Evolutionary conservation across 306 rosid genomes (phyloP).

Genomic region (Prunus salicina): DNA sequence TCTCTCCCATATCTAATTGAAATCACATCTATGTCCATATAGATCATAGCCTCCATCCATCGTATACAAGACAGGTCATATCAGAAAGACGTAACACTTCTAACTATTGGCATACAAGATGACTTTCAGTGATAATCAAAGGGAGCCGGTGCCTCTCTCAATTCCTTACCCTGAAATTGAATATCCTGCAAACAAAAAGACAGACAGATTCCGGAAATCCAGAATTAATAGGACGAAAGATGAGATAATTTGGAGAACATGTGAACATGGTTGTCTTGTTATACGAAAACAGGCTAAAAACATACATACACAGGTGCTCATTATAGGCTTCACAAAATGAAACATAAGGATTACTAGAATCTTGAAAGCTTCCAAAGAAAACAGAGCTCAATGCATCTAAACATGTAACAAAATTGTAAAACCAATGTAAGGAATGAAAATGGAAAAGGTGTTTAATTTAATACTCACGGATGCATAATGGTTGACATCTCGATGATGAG

Average conservation of each 20-base stretch:
- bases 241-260: neutral
- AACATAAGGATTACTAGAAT: neutral
- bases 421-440: neutral
- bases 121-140: slow-evolving; percentile 49
- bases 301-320: neutral
- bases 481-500: slow-evolving; percentile 76
- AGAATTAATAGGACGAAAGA: neutral
- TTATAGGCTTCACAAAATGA: neutral
- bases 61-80: neutral
- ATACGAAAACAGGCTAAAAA: neutral
- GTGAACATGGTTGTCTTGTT: neutral
- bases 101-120: neutral
- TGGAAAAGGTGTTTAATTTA: neutral
- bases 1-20: neutral
- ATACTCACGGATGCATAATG: slow-evolving; percentile 76
- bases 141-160: slow-evolving; percentile 77
- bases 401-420: neutral
- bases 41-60: neutral
- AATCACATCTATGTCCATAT: neutral
- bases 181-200: slow-evolving; percentile 54
- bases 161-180: slow-evolving; percentile 61
- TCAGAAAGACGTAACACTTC: neutral
- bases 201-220: neutral
- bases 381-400: neutral
- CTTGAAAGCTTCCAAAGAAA: neutral